Evolutionary conservation across 2,329 filamentous ascomycete genomes (phyloP).

Genomic region (Cytospora mali): DNA sequence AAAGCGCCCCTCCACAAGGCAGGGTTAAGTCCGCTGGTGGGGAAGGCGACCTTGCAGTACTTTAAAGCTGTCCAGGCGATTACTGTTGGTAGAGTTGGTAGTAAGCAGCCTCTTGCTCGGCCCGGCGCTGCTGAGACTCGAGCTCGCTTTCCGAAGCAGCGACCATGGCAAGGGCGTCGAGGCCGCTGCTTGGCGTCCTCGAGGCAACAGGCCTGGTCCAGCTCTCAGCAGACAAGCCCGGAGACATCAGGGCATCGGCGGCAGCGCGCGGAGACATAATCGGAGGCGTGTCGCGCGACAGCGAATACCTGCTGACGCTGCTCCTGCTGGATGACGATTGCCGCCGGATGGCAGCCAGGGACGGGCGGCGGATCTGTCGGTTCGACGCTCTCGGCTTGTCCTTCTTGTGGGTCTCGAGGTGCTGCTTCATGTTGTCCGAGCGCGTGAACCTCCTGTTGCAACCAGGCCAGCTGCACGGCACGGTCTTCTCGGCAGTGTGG

Average conservation of each 20-base stretch:
- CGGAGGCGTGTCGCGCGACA: conserved; percentile 37
- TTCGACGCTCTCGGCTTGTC: conserved; percentile 54
- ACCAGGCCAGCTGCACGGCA: conserved; percentile 66
- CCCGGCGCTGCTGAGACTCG: conserved; percentile 34
- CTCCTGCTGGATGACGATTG: conserved; percentile 34
- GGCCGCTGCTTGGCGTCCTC: conserved; percentile 53
- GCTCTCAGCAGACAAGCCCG: conserved; percentile 47
- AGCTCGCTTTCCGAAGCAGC: conserved; percentile 40
- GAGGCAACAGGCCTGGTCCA: conserved; percentile 46
- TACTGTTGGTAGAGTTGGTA: conserved; percentile 29
- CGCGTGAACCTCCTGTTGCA: conserved; percentile 72
- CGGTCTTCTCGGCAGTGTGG: conserved; percentile 79
- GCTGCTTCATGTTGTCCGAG: conserved; percentile 87
- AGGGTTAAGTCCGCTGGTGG: background rate
- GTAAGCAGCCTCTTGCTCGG: conserved; percentile 45
- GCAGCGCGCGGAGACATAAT: conserved; percentile 38
- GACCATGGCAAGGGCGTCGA: conserved; percentile 58
- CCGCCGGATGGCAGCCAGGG: conserved; percentile 31
- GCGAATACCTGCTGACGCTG: conserved; percentile 26
- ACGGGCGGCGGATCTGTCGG: conserved; percentile 31
- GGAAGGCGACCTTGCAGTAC: background rate
- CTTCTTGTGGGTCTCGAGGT: conserved; percentile 75
- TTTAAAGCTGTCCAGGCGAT: background rate
- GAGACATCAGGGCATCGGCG: conserved; percentile 51
- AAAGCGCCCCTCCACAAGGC: background rate